phyloP scores from a whole-genome alignment of 352 stramenopile genomes.

The Pilasporangium apinafurcum region DNA sequence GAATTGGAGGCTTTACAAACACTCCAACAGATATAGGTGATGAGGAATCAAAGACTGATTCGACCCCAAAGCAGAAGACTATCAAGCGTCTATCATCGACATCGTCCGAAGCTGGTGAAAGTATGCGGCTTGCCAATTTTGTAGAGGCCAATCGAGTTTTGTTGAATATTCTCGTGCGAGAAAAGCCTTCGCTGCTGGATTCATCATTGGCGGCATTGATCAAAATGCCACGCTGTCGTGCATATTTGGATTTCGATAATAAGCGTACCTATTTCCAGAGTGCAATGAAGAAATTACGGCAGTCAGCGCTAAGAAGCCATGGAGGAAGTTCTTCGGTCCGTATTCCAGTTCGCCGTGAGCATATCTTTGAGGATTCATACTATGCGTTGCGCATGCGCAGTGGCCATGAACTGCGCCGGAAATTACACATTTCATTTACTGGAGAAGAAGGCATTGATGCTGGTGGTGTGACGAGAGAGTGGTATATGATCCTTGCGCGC shows the following conservation, averaged over 20 bases:
- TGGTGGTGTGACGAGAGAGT: conserved; percentile 97
- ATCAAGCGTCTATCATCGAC: conserved; percentile 33
- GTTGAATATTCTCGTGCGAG: conserved; percentile 96
- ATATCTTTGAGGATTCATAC: conserved; percentile 99
- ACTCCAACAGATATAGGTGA: conserved; percentile 14
- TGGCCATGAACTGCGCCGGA: conserved; percentile 94
- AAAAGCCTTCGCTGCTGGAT: conserved; percentile 95
- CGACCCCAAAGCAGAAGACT: conserved; percentile 10
- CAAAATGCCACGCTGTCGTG: conserved; percentile 92
- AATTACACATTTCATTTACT: conserved; percentile 97
- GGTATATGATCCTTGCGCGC: conserved; percentile 98
- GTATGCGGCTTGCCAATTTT: conserved; percentile 86
- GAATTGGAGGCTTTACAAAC: conserved; percentile 43
- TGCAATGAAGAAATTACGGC: conserved; percentile 89
- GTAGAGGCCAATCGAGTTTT: conserved; percentile 95
- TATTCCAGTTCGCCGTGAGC: conserved; percentile 88
- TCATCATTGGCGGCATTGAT: conserved; percentile 94
- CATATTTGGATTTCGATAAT: conserved; percentile 98
- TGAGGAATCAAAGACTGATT: conserved; percentile 17
- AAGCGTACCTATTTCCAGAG: conserved; percentile 99
- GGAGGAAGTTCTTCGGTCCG: conserved; percentile 86
- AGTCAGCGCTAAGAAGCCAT: conserved; percentile 76
- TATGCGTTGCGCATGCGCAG: conserved; percentile 95
- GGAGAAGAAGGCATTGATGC: conserved; percentile 98
- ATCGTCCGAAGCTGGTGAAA: conserved; percentile 44